Evolutionary conservation across 768 basidiomycete species (phyloP), one percentile per base, ranked within the genome.

Genomic region (Calocybe cyanea): DNA sequence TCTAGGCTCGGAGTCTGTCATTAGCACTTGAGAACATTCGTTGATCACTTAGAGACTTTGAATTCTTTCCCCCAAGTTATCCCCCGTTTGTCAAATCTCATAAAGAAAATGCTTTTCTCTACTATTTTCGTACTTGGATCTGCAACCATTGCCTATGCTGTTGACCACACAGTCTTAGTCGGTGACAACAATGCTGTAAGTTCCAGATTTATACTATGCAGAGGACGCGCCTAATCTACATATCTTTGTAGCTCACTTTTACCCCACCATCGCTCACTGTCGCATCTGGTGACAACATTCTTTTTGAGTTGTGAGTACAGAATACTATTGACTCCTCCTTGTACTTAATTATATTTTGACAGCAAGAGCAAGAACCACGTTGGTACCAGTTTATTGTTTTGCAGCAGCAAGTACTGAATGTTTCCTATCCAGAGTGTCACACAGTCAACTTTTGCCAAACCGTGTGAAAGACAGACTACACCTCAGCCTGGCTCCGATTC

Each of bases 71-170:
- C 46, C 6, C 25, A 31, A 37, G 8, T 41, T 56, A 57, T 54
- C 54, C 54, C 38, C 33, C 44, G 23, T 31, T 56, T 63, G 53
- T 59, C 61, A 61, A 52, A 54, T 49, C 50, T 56, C 45, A n/a
- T n/a, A n/a, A n/a, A n/a, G 47, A 72, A 64, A 62, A 83, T 81
- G 79, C 78, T 65, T 60, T 76, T 75, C 65, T 69, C 73, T 50
- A 47, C 69, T 56, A 53, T 64, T 38, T 57, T 66, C 66, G 68
- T 71, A 56, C 63, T 77, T 53, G 56, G 68, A 52, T 59, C 71
- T 52, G 68, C 69, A 49, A 64, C 59, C 40, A 59, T 62, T 19
- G 71, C 59, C 47, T 64, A 60, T 24, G 76, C 75, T 40, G 63
- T 57, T 6, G 51, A 67, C 38, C 49, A 64, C 43, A 39, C 55